Conservation (phyloP, 179 eudicot species). For the Actinidia arguta region DNA sequence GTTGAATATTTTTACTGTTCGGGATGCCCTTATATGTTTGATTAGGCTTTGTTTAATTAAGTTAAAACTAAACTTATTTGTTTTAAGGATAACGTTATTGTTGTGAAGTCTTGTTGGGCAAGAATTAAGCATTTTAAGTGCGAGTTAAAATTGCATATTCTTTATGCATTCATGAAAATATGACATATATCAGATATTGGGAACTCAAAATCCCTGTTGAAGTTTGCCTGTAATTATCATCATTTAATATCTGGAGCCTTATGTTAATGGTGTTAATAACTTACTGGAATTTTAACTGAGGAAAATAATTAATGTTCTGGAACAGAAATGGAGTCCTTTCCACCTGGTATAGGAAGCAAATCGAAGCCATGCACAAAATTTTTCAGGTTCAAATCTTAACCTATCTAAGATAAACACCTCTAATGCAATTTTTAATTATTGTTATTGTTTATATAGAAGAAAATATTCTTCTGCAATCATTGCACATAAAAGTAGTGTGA, state of each 20-base stretch:
- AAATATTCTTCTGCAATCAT: slow-evolving; percentile 27
- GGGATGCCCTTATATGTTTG: background rate
- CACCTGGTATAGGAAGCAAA: slow-evolving; percentile 78
- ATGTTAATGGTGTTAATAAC: slow-evolving; percentile 30
- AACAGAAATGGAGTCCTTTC: slow-evolving; percentile 65
- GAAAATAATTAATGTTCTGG: slow-evolving; percentile 55
- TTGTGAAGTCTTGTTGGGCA: background rate
- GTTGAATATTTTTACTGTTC: background rate
- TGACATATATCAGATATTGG: background rate
- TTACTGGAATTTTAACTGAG: slow-evolving; percentile 42
- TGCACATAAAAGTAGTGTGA: slow-evolving; percentile 36
- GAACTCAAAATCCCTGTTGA: too few species aligned
- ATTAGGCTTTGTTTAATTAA: too few species aligned
- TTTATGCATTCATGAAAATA: background rate
- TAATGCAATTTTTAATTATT: slow-evolving; percentile 40
- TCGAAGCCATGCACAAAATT: slow-evolving; percentile 81
- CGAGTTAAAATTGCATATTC: background rate
- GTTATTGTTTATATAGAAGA: slow-evolving; percentile 33
- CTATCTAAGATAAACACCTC: slow-evolving; percentile 49
- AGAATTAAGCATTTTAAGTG: background rate
- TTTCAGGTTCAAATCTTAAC: slow-evolving; percentile 66
- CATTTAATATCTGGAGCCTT: background rate
- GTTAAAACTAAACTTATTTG: background rate
- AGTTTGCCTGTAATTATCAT: background rate
- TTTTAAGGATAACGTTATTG: background rate